A percentile compares a stretch with the other conserved stretches of the same genome.
Conservation (phyloP, 2,329 filamentous ascomycete species). For the Cladosporium sp. region DNA sequence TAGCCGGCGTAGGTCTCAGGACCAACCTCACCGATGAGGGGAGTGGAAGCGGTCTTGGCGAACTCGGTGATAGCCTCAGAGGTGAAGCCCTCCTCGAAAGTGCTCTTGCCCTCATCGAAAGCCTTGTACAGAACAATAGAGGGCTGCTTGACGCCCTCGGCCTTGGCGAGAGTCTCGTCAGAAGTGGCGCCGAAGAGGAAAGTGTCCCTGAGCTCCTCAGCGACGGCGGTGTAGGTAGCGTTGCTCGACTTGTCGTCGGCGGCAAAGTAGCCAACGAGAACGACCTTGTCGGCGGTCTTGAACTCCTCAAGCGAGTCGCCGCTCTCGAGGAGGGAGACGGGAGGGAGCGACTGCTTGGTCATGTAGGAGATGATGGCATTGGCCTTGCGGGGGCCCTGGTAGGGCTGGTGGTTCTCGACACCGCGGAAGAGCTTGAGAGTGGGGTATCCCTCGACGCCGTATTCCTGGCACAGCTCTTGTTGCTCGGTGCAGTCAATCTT, state of each 20-base stretch:
- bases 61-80: constrained; percentile 76
- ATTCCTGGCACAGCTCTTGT: constrained; percentile 81
- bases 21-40: constrained; percentile 90
- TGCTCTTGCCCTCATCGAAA: constrained; percentile 92
- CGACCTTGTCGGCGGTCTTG: constrained; percentile 97
- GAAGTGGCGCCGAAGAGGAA: constrained; percentile 88
- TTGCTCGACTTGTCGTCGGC: constrained; percentile 78
- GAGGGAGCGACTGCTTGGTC: constrained; percentile 94
- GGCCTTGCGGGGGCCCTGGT: constrained; percentile 85
- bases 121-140: constrained; percentile 93
- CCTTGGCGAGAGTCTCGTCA: constrained; percentile 79
- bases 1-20: constrained; percentile 95
- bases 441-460: constrained; percentile 94
- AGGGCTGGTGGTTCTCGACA: constrained; percentile 72
- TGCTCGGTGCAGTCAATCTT: constrained; percentile 97
- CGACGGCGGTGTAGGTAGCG: constrained; percentile 74
- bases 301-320: constrained; percentile 80
- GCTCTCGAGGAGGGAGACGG: constrained; percentile 77
- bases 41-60: constrained; percentile 78
- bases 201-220: constrained; percentile 74
- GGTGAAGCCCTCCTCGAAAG: constrained; percentile 78
- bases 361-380: constrained; percentile 78
- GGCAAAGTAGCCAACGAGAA: constrained; percentile 83
- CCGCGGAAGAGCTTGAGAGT: constrained; percentile 99
- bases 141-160: constrained; percentile 83